These are phyloP conservation scores for Encephalitozoon cuniculi DNA, from an alignment of 371 early-diverging fungal genomes.

Conservation along the genomic window DNA sequence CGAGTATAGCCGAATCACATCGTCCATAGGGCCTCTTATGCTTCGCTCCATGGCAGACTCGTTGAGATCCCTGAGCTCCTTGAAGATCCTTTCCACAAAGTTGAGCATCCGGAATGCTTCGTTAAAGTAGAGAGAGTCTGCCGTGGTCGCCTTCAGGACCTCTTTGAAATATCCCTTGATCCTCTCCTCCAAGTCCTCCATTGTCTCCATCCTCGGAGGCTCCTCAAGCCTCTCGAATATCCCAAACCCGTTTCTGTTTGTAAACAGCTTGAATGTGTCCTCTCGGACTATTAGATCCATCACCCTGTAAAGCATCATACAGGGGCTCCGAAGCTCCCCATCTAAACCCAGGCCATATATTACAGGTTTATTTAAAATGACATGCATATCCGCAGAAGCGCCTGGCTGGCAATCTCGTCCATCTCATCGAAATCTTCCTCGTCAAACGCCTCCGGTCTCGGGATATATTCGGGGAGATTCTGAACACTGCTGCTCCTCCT, in stretches of 20 bases:
- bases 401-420: slow-evolving; percentile 25
- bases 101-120: slow-evolving; percentile 31
- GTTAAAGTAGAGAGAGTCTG: slow-evolving; percentile 24
- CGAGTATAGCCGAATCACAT: slow-evolving; percentile 32
- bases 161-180: slow-evolving; percentile 21
- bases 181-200: slow-evolving; percentile 10
- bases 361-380: slow-evolving; percentile 13
- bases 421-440: slow-evolving; percentile 29
- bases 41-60: slow-evolving; percentile 9
- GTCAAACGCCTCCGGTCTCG: neutral
- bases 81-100: slow-evolving; percentile 31
- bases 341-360: neutral
- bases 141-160: neutral
- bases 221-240: slow-evolving; percentile 15
- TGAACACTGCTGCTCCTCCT: slow-evolving; percentile 5
- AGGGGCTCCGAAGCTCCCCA: neutral
- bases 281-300: slow-evolving; percentile 26
- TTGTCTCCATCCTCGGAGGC: slow-evolving; percentile 10
- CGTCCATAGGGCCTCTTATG: slow-evolving; percentile 17
- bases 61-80: slow-evolving; percentile 35
- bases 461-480: neutral
- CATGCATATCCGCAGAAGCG: slow-evolving; percentile 17
- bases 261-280: slow-evolving; percentile 40
- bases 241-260: neutral
- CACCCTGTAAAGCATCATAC: slow-evolving; percentile 24